Evolutionary conservation across 352 stramenopile species (phyloP).

Genomic region (Phytophthora rubi): DNA sequence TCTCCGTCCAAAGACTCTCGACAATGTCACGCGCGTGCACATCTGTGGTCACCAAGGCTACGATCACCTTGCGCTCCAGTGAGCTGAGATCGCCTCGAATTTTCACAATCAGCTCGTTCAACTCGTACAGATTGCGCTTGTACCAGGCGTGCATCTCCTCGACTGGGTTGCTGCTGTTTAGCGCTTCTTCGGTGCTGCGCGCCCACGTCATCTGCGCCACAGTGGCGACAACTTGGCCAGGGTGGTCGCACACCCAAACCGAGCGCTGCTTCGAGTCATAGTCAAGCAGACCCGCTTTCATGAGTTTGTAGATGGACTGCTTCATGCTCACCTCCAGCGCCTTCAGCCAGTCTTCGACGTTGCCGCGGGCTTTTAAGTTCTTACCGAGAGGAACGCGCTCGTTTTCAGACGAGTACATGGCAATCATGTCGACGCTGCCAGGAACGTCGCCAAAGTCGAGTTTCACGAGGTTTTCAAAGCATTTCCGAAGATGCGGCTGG

Average conservation of each 20-base stretch:
- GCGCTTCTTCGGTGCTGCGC: conserved; percentile 85
- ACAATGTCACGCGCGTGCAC: conserved; percentile 93
- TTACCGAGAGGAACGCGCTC: conserved; percentile 90
- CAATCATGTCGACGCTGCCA: conserved; percentile 92
- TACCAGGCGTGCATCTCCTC: conserved; percentile 76
- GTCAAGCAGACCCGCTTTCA: conserved; percentile 92
- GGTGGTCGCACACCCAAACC: conserved; percentile 91
- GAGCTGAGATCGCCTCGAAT: conserved; percentile 90
- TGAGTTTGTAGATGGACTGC: conserved; percentile 90
- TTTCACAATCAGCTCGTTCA: conserved; percentile 93
- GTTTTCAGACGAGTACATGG: conserved; percentile 93
- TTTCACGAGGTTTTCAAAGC: conserved; percentile 92
- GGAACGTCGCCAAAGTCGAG: conserved; percentile 82
- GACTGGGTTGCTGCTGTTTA: conserved; percentile 48
- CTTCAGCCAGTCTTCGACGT: conserved; percentile 90
- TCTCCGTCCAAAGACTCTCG: conserved; percentile 70
- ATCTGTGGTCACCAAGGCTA: conserved; percentile 93
- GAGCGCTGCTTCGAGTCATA: conserved; percentile 87
- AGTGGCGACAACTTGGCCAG: conserved; percentile 93
- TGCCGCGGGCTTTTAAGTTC: conserved; percentile 93
- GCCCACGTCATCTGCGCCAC: conserved; percentile 95
- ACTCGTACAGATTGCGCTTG: conserved; percentile 76
- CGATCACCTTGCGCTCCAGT: conserved; percentile 92
- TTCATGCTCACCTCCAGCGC: conserved; percentile 92
- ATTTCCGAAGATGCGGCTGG: conserved; percentile 94